Evolutionary conservation across 2,329 filamentous ascomycete genomes (phyloP).

Genomic region (Verticillium nonalfalfae): DNA sequence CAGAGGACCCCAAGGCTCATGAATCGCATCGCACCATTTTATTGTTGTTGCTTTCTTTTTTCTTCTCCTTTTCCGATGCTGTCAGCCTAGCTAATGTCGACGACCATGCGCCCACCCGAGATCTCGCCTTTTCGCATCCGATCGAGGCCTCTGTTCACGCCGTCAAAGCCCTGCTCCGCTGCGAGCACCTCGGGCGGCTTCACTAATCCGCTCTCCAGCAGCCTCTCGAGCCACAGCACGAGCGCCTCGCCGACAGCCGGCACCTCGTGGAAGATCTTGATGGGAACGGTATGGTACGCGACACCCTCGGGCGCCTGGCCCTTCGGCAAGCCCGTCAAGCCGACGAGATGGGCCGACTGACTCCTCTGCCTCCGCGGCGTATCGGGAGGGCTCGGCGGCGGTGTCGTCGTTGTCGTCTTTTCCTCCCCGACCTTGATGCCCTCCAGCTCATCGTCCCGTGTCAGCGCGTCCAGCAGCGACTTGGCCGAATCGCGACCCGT

Average conservation of each 20-base stretch:
- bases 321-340: constrained; percentile 63
- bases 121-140: constrained; percentile 59
- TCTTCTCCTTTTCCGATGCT: constrained; percentile 3
- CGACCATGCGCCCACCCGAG: constrained; percentile 64
- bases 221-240: constrained; percentile 59
- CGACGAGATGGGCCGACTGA: constrained; percentile 50
- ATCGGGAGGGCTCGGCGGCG: constrained; percentile 26
- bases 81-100: constrained; percentile 22
- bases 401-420: constrained; percentile 11
- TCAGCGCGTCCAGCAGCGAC: constrained; percentile 48
- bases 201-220: constrained; percentile 49
- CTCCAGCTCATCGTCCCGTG: constrained; percentile 14
- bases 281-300: constrained; percentile 59
- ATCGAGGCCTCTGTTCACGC: constrained; percentile 63
- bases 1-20: no score
- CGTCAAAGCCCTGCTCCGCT: constrained; percentile 55
- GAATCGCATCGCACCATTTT: no score
- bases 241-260: constrained; percentile 56
- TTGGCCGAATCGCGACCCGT: constrained; percentile 58
- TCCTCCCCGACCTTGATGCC: not conserved
- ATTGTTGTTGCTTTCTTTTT: not conserved
- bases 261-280: constrained; percentile 70
- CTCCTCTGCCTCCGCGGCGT: constrained; percentile 22
- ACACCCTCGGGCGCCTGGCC: constrained; percentile 34
- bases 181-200: constrained; percentile 59